Base-by-base conservation (phyloP, 495 filamentous ascomycete species). In the Podospora comata region DNA sequence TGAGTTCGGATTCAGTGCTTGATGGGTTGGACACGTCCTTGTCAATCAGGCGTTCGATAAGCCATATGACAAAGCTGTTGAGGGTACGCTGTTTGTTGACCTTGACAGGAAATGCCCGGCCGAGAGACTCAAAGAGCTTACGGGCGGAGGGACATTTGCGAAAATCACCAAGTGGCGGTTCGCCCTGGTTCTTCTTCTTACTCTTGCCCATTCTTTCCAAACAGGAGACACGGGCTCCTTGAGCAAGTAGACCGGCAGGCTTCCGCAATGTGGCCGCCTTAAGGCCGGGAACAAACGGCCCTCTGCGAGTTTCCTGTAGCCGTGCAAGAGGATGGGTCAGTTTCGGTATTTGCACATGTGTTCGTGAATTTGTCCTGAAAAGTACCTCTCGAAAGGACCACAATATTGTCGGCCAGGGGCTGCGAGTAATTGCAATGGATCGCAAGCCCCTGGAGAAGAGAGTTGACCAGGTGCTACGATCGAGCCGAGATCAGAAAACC, bases 41-140 rank as follows among this genome's bases (percentile, higher is more conserved):
- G 20, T 65, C 69, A 48, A 48, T 48, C 27, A 80, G 76, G 16
- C 74, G 74, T 23, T 72, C 71, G 61, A 73, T 67, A 6, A 82
- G 73, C 80, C 80, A 81, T 67, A 48, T 60, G 65, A 77, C 68
- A 57, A 75, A 70, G 30, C 60, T 60, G 6, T 69, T 63, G 48
- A 81, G 70, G 2, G 73, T 44, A 6, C 66, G 54, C 1, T 53
- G 64, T 26, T 66, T 62, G 44, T 60, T 60, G 13, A 62, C 27
- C 2, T 64, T 65, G 16, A 28, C n/a, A 16, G 71, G 68, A 16
- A 70, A 44, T 6, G 30, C 44, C 28, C 64, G 60, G 2, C 63
- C 16, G 2, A 79, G 67, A 19, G 55, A 70, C 3, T 59, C 27
- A n/a, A 60, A 48, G 26, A 79, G 71, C 19, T 72, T 65, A 9